These are phyloP conservation scores for Coemansia sp. DNA, from an alignment of 192 early-diverging fungal species.

Conservation along the genomic window DNA sequence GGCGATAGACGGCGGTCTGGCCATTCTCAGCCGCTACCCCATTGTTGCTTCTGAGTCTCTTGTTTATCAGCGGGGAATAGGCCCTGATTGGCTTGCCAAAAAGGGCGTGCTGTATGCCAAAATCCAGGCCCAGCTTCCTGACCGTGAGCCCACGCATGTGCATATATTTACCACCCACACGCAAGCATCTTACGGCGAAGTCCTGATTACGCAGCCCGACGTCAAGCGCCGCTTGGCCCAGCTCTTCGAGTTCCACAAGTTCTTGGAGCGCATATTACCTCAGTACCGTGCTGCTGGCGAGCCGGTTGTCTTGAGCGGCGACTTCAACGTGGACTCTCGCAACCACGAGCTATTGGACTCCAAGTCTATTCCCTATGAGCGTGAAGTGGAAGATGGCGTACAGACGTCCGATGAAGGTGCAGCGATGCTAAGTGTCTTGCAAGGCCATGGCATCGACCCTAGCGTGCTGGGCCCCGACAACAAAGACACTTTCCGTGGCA, in stretches of 20 bases:
- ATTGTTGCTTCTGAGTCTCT: constrained; percentile 59
- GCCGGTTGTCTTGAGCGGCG: constrained; percentile 62
- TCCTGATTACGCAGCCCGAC: constrained; percentile 57
- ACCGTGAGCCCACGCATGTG: constrained; percentile 30
- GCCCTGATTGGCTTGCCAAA: constrained; percentile 68
- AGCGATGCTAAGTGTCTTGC: constrained; percentile 59
- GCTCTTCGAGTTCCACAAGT: constrained; percentile 62
- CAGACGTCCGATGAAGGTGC: constrained; percentile 53
- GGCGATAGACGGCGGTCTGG: constrained; percentile 73
- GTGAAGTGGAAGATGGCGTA: constrained; percentile 50
- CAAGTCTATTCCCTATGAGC: constrained; percentile 26
- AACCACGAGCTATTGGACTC: constrained; percentile 35
- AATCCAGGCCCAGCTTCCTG: constrained; percentile 55
- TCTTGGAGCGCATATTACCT: constrained; percentile 58
- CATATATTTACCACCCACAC: constrained; percentile 84
- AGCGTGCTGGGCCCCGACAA: constrained; percentile 44
- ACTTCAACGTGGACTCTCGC: constrained; percentile 63
- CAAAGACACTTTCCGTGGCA: constrained; percentile 36
- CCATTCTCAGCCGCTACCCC: constrained; percentile 71
- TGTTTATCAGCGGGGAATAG: constrained; percentile 63
- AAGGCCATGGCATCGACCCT: constrained; percentile 48
- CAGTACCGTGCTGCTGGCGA: constrained; percentile 49
- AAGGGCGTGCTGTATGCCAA: constrained; percentile 80
- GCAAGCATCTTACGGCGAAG: constrained; percentile 69
- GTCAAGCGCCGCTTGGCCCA: constrained; percentile 57